Evolutionary conservation across 495 filamentous ascomycete genomes (phyloP).

Genomic region (Penicillium lagena): DNA sequence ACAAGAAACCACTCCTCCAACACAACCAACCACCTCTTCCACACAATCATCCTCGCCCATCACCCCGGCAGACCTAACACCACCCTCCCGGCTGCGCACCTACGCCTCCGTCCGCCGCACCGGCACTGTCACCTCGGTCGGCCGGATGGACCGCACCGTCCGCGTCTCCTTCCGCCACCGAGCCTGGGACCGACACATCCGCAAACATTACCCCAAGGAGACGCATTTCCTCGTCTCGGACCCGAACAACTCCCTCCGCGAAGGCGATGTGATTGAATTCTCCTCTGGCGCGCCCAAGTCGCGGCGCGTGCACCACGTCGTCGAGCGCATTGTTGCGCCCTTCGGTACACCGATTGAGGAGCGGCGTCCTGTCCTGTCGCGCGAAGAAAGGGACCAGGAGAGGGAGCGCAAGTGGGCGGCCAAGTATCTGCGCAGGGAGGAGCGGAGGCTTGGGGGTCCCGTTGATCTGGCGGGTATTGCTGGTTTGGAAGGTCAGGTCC

Average conservation of each 20-base stretch:
- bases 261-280: conserved; percentile 78
- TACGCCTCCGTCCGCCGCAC: conserved; percentile 34
- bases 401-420: conserved; percentile 38
- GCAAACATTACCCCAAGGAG: conserved; percentile 36
- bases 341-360: conserved; percentile 56
- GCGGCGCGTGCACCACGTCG: conserved; percentile 66
- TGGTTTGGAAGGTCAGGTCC: background rate
- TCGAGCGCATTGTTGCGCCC: conserved; percentile 70
- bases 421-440: conserved; percentile 44
- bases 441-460: conserved; percentile 20
- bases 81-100: conserved; percentile 26
- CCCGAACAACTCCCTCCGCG: conserved; percentile 63
- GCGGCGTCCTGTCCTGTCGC: conserved; percentile 56
- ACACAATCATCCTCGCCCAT: conserved; percentile 1
- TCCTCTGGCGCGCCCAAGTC: conserved; percentile 57
- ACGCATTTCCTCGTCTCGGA: conserved; percentile 61
- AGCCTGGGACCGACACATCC: conserved; percentile 30
- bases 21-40: conserved; percentile 4
- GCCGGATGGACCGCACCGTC: conserved; percentile 40
- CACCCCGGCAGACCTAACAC: conserved; percentile 8
- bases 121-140: conserved; percentile 41
- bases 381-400: conserved; percentile 52
- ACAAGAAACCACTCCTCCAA: background rate
- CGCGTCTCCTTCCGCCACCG: conserved; percentile 31
- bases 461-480: conserved; percentile 8